Evolutionary conservation across 139 green algal genomes (phyloP).

Genomic region (Picochlorum sp.): DNA sequence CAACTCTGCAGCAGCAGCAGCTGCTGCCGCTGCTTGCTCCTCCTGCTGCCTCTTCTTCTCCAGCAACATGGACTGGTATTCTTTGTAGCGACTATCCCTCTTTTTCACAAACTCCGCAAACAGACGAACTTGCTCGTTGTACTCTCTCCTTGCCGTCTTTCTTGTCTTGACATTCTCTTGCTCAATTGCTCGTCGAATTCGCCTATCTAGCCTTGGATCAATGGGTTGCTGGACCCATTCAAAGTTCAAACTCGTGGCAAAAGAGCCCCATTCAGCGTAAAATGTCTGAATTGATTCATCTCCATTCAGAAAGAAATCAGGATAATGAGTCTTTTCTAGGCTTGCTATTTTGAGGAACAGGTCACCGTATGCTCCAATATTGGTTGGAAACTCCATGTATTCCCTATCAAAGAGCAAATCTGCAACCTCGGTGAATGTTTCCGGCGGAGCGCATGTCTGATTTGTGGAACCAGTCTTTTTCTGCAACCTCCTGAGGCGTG

Average conservation of each 20-base stretch:
- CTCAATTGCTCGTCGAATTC: conserved; percentile 82
- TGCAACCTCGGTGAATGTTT: neutral
- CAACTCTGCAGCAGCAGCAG: conserved; percentile 17
- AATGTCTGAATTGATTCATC: conserved; percentile 60
- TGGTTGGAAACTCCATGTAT: conserved; percentile 71
- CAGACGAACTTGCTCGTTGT: conserved; percentile 75
- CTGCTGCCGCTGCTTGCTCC: conserved; percentile 18
- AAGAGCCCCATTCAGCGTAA: conserved; percentile 77
- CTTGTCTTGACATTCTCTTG: conserved; percentile 89
- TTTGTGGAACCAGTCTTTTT: no score
- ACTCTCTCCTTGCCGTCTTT: conserved; percentile 83
- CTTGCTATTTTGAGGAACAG: conserved; percentile 69
- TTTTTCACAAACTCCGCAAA: conserved; percentile 83
- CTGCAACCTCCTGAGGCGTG: conserved; percentile 81
- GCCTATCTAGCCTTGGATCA: conserved; percentile 66
- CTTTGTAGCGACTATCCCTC: conserved; percentile 70
- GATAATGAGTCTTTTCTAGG: conserved; percentile 46
- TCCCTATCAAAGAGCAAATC: conserved; percentile 71
- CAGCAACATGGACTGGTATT: conserved; percentile 6
- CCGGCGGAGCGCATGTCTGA: no score
- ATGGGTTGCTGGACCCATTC: conserved; percentile 74
- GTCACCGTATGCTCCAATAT: conserved; percentile 56
- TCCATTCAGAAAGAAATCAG: neutral
- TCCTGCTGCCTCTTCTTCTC: neutral
- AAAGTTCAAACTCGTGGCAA: conserved; percentile 73